These are phyloP conservation scores for Microbotryomycetes sp. DNA, from an alignment of 1,284 basidiomycete species.

Conservation along the genomic window DNA sequence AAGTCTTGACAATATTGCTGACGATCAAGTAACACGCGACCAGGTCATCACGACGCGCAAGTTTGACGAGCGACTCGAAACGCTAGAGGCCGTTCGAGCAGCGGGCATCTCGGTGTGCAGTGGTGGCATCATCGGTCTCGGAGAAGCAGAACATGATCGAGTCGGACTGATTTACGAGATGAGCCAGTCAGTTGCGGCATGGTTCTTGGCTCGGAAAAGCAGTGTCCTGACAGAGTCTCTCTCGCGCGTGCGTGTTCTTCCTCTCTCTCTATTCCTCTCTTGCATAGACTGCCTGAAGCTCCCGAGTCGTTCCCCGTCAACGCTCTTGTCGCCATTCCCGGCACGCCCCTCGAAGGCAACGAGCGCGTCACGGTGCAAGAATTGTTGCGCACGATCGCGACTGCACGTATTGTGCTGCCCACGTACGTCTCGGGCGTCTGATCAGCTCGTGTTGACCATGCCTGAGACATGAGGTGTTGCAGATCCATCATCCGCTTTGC, in stretches of 20 bases:
- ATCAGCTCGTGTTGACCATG: neutral
- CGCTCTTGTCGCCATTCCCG: constrained; percentile 63
- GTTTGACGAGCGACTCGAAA: constrained; percentile 87
- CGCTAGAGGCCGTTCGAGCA: constrained; percentile 80
- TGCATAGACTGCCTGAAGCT: constrained; percentile 74
- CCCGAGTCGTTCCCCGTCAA: constrained; percentile 99
- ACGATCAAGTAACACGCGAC: too few species aligned
- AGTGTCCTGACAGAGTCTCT: too few species aligned
- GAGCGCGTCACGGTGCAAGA: constrained; percentile 67
- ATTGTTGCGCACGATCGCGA: constrained; percentile 87
- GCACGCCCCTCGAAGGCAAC: constrained; percentile 53
- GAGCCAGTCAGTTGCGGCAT: constrained; percentile 60
- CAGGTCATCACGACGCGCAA: constrained; percentile 91
- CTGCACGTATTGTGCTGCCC: constrained; percentile 85
- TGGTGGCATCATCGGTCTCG: constrained; percentile 90
- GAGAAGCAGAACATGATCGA: constrained; percentile 82
- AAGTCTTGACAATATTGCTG: neutral
- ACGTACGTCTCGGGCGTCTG: constrained; percentile 35
- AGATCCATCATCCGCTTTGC: constrained; percentile 91
- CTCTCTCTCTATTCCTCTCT: neutral
- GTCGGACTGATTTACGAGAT: constrained; percentile 94
- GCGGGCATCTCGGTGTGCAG: constrained; percentile 97
- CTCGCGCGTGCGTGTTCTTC: too few species aligned
- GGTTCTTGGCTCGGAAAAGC: too few species aligned
- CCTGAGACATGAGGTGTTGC: neutral